These are phyloP conservation scores for Tetrapyrgos nigripes DNA, from an alignment of 1,284 basidiomycete genomes.

Conservation along the genomic window DNA sequence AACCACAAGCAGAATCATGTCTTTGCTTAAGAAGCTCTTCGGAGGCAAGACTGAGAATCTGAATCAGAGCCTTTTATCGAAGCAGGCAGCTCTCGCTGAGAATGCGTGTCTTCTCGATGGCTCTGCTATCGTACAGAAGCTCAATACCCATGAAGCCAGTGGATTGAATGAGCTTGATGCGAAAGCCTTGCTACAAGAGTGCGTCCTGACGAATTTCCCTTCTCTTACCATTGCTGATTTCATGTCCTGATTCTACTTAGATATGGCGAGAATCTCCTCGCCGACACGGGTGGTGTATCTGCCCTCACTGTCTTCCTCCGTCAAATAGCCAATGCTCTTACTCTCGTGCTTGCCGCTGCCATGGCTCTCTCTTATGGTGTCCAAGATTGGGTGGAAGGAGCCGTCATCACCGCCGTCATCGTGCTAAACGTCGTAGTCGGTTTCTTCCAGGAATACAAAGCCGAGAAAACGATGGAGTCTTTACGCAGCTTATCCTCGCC, in stretches of 20 bases:
- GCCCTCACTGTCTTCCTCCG: slow-evolving; percentile 39
- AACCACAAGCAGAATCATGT: no score
- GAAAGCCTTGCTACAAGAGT: slow-evolving; percentile 1
- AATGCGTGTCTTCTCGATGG: background rate
- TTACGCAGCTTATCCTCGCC: slow-evolving; percentile 63
- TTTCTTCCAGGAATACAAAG: slow-evolving; percentile 60
- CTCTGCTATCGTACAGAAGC: slow-evolving; percentile 1
- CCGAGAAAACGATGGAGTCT: slow-evolving; percentile 65
- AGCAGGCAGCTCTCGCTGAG: background rate
- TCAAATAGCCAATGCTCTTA: slow-evolving; percentile 46
- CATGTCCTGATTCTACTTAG: background rate
- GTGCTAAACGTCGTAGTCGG: slow-evolving; percentile 56
- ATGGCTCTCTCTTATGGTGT: slow-evolving; percentile 72
- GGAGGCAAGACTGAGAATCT: no score
- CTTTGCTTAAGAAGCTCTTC: no score
- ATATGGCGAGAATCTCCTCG: slow-evolving; percentile 41
- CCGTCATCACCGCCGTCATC: slow-evolving; percentile 69
- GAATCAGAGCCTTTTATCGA: no score
- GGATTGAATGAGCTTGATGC: slow-evolving; percentile 9
- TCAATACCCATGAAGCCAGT: background rate
- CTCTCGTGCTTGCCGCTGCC: slow-evolving; percentile 55
- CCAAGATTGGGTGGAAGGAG: slow-evolving; percentile 68
- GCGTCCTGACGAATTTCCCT: background rate
- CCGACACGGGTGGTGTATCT: slow-evolving; percentile 40
- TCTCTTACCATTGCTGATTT: background rate